Base-by-base conservation (phyloP, 768 basidiomycete genomes). In the Rhodocollybia butyracea region DNA sequence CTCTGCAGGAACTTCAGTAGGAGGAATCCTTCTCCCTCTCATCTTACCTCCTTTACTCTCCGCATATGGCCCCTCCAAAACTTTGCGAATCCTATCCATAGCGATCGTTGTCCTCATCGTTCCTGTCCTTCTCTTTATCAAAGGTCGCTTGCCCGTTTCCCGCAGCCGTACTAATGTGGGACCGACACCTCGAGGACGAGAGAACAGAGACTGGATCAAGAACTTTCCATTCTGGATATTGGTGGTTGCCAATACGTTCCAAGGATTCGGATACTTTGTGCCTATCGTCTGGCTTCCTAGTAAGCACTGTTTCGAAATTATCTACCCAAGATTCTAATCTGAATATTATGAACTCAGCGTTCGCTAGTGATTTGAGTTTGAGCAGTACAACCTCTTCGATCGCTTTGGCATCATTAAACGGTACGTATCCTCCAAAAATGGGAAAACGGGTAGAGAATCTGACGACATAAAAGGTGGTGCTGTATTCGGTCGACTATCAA, bases 1-100 rank as follows among this genome's bases (percentile, higher is more conserved):
- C 22, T 70, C 65, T 36, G 68, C 66, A 30, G 69, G 66, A 11
- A 66, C 70, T 8, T 57, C 60, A n/a, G 51, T 57, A 5, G 70
- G 64, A 29, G 70, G 70, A 12, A 53, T 69, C 11, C 38, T 65
- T 27, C 53, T 69, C 12, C 68, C 68, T 2, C 60, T 70, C 29
- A 57, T 65, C 10, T 45, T 69, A 12, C 66, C 68, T 3, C 56
- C 41, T 4, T 57, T 72, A 15, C 58, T 70, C 27, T 56, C 31
- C n/a, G 39, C 36, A 5, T 66, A 57, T 51, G 70, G 67, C 13
- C 42, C 60, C 12, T 22, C 57, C 13, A 59, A 45, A n/a, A 62
- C 68, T 0, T 59, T 70, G 24, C 59, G 68, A 13, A 60, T 65
- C 13, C 56, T 69, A 26, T 61, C 70, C 3, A 56, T 70, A 13